A percentile compares a stretch with the other conserved stretches of the same genome.
Evolutionary conservation across 257 asterid species (phyloP).

Genomic region (Dorcoceras hygrometricum): DNA sequence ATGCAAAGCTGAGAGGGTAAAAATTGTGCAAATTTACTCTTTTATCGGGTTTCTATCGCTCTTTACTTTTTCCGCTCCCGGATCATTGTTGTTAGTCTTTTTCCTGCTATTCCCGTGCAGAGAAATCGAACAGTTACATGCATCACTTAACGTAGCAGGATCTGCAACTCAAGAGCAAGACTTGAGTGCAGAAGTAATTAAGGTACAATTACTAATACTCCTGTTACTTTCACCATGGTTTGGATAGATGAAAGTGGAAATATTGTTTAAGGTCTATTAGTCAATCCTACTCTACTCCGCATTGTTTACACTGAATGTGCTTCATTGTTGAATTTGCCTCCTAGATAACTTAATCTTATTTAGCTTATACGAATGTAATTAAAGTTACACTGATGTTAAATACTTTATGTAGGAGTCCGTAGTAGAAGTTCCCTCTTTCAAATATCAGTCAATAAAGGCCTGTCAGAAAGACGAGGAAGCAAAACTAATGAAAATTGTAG

Average conservation of each 20-base stretch:
- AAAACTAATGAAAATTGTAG: conserved; percentile 25
- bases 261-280: conserved; percentile 10
- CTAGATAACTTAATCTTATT: not conserved
- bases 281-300: not conserved
- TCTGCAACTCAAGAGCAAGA: conserved; percentile 39
- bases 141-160: conserved; percentile 31
- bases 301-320: conserved; percentile 5
- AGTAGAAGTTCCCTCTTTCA: conserved; percentile 48
- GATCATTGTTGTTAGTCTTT: conserved; percentile 14
- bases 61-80: conserved; percentile 12
- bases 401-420: conserved; percentile 63
- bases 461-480: conserved; percentile 34
- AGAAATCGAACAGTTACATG: conserved; percentile 56
- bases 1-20: conserved; percentile 71
- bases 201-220: conserved; percentile 41
- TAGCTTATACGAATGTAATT: conserved; percentile 1
- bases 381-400: conserved; percentile 25
- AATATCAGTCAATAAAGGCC: conserved; percentile 30
- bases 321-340: not conserved
- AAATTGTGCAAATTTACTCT: conserved; percentile 12
- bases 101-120: conserved; percentile 39
- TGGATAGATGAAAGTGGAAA: not conserved
- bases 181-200: conserved; percentile 52
- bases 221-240: not conserved
- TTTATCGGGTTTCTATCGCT: conserved; percentile 12